Evolutionary conservation across 345 rosid species (phyloP), one percentile per base, ranked within the genome.

Genomic region (Corchorus capsularis): DNA sequence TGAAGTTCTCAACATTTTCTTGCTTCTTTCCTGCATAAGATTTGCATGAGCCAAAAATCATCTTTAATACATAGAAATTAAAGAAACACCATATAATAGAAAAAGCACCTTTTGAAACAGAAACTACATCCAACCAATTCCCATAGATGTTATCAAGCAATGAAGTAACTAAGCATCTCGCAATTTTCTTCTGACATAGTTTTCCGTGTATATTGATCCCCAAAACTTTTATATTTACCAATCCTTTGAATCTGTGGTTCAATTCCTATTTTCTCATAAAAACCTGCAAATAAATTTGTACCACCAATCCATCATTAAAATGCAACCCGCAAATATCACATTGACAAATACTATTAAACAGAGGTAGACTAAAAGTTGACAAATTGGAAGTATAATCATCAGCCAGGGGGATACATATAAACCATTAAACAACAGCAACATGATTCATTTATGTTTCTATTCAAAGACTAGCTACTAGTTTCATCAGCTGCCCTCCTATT

Each of bases 181-280:
- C 92, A 85, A 75, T 93, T 95, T 81, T 93, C 99, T 84, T 93
- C 88, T 1, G 99, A 93, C 90, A 95, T 90, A 69, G 78, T 85
- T 79, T 88, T 95, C 17, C 96, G 92, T 1, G 84, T 71, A 73
- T 93, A 92, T 80, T 91, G 99, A 80, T 95, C 99, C 68, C 99
- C 99, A 37, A 92, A 93, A 86, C 98, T 91, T 86, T 93, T 95
- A 81, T 91, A 95, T 82, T 95, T 95, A 52, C 99, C 99, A 79
- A 95, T 90, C 81, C 98, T 86, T 87, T 93, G 86, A 37, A 95
- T 91, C 82, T 93, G 93, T 49, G 97, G 98, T 81, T 93, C 89
- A 79, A 93, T 81, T 73, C 99, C 99, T 70, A 93, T 85, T 61
- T 93, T 93, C 84, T 95, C 99, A 80, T 93, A 76, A 63, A 89